Percentiles rank a stretch among this genome's conserved stretches.
Conservation (phyloP, 371 early-diverging fungal genomes). For the Basidiobolus meristosporus region DNA sequence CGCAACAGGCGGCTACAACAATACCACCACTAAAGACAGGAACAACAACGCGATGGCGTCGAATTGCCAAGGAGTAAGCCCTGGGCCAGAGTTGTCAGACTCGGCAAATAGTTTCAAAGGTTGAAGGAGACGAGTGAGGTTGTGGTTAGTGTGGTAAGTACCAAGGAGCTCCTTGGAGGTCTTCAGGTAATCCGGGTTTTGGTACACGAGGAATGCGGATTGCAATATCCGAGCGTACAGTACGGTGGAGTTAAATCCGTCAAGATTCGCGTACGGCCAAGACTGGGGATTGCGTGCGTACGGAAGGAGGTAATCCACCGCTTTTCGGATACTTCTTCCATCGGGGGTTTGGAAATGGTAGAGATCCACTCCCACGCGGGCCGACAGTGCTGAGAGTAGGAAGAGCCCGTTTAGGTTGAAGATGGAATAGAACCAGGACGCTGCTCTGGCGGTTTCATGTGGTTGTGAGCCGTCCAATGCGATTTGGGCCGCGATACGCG, state of each 20-base stretch:
- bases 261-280: constrained; percentile 1
- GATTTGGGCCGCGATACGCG: constrained; percentile 12
- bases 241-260: constrained; percentile 2
- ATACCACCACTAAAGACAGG: no score
- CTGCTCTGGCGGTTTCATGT: constrained; percentile 11
- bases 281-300: constrained; percentile 7
- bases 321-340: constrained; percentile 14
- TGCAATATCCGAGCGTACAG: constrained; percentile 1
- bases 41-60: no score
- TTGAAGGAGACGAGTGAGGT: no score
- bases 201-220: constrained; percentile 1
- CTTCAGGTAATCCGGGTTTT: constrained; percentile 2
- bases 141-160: no score
- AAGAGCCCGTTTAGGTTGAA: constrained; percentile 17
- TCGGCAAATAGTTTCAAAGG: no score
- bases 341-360: constrained; percentile 8
- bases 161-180: not conserved
- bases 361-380: constrained; percentile 7
- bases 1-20: no score
- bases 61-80: no score
- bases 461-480: constrained; percentile 14
- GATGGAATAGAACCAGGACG: constrained; percentile 16
- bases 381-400: constrained; percentile 9
- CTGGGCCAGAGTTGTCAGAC: no score
- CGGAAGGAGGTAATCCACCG: constrained; percentile 22